These are phyloP conservation scores for Dimargaris verticillata DNA, from an alignment of 192 early-diverging fungal species.

Conservation along the genomic window DNA sequence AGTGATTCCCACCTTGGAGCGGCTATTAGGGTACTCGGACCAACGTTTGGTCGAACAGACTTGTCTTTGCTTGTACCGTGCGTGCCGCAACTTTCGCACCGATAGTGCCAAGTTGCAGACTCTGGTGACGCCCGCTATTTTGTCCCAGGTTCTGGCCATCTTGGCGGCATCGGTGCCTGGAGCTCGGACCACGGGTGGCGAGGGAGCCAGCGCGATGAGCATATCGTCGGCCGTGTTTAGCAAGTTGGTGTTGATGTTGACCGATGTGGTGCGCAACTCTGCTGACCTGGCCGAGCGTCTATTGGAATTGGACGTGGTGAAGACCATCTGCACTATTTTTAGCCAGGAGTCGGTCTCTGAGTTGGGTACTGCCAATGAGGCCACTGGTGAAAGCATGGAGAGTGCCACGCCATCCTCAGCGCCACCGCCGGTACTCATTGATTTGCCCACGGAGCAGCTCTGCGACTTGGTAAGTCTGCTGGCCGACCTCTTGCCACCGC, in stretches of 20 bases:
- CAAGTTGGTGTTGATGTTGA: neutral
- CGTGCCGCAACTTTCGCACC: slow-evolving; percentile 43
- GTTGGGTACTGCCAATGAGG: neutral
- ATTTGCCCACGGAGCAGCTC: slow-evolving; percentile 2
- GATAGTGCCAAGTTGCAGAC: slow-evolving; percentile 8
- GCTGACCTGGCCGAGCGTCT: neutral
- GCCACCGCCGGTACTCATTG: neutral
- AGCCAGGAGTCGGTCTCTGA: neutral
- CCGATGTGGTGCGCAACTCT: neutral
- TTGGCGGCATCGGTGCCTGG: neutral
- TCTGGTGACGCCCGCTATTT: too few relatives aligned
- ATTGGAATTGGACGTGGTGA: slow-evolving; percentile 2
- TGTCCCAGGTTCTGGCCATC: neutral
- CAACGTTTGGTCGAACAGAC: slow-evolving; percentile 53
- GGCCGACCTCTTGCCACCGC: slow-evolving; percentile 1
- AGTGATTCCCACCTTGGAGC: slow-evolving; percentile 52
- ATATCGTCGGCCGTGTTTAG: neutral
- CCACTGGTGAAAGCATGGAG: neutral
- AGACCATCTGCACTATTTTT: neutral
- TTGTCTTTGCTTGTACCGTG: slow-evolving; percentile 40
- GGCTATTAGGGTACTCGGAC: slow-evolving; percentile 50
- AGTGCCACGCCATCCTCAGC: too few relatives aligned
- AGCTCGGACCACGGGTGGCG: neutral
- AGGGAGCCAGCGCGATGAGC: neutral
- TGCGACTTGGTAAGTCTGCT: slow-evolving; percentile 3